Evolutionary conservation across 2,329 filamentous ascomycete genomes (phyloP).

Genomic region (Capronia americana): DNA sequence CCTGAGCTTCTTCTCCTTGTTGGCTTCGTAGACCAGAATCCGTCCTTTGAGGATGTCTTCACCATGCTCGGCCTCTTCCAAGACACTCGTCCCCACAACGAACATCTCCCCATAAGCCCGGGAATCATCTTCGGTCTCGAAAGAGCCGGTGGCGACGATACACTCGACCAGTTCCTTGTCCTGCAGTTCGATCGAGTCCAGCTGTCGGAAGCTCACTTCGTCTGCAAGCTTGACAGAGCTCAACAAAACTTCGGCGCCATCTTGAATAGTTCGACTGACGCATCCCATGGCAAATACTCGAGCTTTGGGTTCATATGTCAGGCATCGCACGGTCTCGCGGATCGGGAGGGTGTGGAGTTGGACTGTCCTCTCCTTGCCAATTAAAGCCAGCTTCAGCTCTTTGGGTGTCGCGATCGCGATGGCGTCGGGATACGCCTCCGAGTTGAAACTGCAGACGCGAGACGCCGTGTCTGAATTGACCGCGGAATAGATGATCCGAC

Average conservation of each 20-base stretch:
- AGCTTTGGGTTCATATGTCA: slow-evolving; percentile 81
- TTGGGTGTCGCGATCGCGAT: slow-evolving; percentile 79
- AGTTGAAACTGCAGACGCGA: slow-evolving; percentile 81
- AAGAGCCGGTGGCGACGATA: slow-evolving; percentile 76
- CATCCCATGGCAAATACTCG: slow-evolving; percentile 87
- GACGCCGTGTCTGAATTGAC: slow-evolving; percentile 87
- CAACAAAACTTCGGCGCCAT: slow-evolving; percentile 75
- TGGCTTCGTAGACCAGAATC: slow-evolving; percentile 82
- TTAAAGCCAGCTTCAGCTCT: slow-evolving; percentile 77
- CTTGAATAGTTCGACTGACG: slow-evolving; percentile 73
- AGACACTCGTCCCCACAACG: slow-evolving; percentile 84
- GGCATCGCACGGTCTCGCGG: slow-evolving; percentile 80
- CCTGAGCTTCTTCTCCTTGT: slow-evolving; percentile 72
- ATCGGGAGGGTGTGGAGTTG: slow-evolving; percentile 83
- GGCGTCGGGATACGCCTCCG: slow-evolving; percentile 77
- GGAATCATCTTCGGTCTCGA: slow-evolving; percentile 54
- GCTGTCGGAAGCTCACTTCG: slow-evolving; percentile 81
- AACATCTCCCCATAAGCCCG: slow-evolving; percentile 71
- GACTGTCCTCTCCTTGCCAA: slow-evolving; percentile 85
- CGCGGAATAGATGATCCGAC: slow-evolving; percentile 87
- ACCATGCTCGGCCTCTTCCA: slow-evolving; percentile 64
- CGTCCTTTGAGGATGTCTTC: slow-evolving; percentile 68
- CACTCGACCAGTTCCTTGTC: slow-evolving; percentile 81
- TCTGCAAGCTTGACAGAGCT: slow-evolving; percentile 90
- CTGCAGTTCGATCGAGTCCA: slow-evolving; percentile 73